Evolutionary conservation across 1,284 basidiomycete genomes (phyloP).

Genomic region (Papiliotrema fonsecae): DNA sequence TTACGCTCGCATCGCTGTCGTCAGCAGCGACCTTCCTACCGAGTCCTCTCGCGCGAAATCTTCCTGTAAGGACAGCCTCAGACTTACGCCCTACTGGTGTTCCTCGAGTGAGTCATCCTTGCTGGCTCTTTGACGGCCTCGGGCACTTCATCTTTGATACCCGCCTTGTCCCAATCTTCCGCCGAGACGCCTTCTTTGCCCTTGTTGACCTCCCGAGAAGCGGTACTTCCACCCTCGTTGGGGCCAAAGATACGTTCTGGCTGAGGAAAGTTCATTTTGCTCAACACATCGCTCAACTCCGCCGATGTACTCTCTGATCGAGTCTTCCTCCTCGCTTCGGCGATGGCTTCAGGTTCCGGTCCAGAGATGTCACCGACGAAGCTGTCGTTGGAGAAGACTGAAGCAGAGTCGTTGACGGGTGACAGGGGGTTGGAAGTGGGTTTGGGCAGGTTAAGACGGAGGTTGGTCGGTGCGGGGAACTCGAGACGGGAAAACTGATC

Average conservation of each 20-base stretch:
- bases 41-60: neutral
- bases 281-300: slow-evolving; percentile 38
- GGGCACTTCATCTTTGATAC: slow-evolving; percentile 44
- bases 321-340: slow-evolving; percentile 24
- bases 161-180: slow-evolving; percentile 46
- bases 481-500: slow-evolving; percentile 44
- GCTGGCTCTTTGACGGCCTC: slow-evolving; percentile 45
- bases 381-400: slow-evolving; percentile 5
- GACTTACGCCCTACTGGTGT: slow-evolving; percentile 38
- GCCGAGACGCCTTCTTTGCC: slow-evolving; percentile 36
- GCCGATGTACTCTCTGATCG: slow-evolving; percentile 45
- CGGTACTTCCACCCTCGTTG: slow-evolving; percentile 27
- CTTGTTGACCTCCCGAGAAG: slow-evolving; percentile 11
- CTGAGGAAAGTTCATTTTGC: slow-evolving; percentile 47
- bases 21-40: neutral
- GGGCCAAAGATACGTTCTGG: slow-evolving; percentile 48
- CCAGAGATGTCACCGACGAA: slow-evolving; percentile 36
- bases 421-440: neutral
- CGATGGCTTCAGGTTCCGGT: slow-evolving; percentile 47
- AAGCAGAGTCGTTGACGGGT: slow-evolving; percentile 8
- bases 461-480: slow-evolving; percentile 40
- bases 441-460: slow-evolving; percentile 26
- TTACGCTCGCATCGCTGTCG: neutral
- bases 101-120: slow-evolving; percentile 36
- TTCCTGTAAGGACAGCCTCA: too few relatives aligned